Evolutionary conservation across 805 yeast genomes (phyloP).

Genomic region (Candida adriatica): DNA sequence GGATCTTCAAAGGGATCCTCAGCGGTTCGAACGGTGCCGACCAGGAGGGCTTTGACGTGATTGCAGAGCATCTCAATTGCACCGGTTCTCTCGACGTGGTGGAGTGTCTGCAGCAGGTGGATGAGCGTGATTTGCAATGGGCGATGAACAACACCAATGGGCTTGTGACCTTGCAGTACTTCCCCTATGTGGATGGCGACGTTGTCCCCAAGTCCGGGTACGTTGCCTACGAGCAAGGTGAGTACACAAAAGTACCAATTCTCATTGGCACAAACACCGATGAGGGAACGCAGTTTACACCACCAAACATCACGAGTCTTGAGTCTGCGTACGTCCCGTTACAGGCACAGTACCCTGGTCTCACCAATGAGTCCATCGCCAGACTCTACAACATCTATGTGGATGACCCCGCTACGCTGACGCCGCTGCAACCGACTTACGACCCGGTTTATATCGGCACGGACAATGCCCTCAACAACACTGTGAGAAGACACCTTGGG

Average conservation of each 20-base stretch:
- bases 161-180: constrained; percentile 1
- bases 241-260: constrained; percentile 16
- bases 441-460: constrained; percentile 1
- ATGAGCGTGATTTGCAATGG: constrained; percentile 3
- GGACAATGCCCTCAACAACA: constrained; percentile 4
- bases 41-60: constrained; percentile 4
- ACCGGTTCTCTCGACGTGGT: constrained; percentile 7
- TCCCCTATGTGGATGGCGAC: constrained; percentile 16
- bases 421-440: constrained; percentile 14
- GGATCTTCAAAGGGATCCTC: constrained; percentile 3
- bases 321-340: constrained; percentile 2
- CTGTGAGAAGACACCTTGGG: constrained; percentile 2
- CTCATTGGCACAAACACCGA: constrained; percentile 21
- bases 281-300: constrained; percentile 13
- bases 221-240: constrained; percentile 6
- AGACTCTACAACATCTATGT: constrained; percentile 3
- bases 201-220: constrained; percentile 11
- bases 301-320: constrained; percentile 1
- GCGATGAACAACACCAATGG: constrained; percentile 14
- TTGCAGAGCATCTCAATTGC: constrained; percentile 10
- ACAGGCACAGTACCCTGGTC: constrained; percentile 1
- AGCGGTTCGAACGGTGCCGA: constrained; percentile 3
- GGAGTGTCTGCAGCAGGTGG: constrained; percentile 11
- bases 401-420: constrained; percentile 2
- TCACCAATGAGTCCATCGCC: constrained; percentile 8